Conservation (phyloP, 805 yeast genomes). For the Kuraishia capsulata region DNA sequence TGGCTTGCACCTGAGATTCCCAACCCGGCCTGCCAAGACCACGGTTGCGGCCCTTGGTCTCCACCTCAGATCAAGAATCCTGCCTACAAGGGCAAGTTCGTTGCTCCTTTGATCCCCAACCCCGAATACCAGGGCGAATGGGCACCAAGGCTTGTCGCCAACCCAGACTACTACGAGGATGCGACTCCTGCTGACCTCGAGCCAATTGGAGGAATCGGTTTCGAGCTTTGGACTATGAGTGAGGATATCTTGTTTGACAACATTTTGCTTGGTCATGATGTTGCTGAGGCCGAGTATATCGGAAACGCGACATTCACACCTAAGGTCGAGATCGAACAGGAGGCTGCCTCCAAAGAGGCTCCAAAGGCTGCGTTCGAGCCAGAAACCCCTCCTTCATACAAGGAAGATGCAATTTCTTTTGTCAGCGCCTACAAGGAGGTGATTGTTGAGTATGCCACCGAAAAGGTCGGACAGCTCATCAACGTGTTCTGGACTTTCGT, state of each 20-base stretch:
- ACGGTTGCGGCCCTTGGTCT: conserved; percentile 80
- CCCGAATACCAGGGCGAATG: conserved; percentile 78
- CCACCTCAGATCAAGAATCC: conserved; percentile 63
- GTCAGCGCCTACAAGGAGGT: conserved; percentile 2
- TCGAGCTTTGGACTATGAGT: conserved; percentile 87
- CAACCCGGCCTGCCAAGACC: conserved; percentile 64
- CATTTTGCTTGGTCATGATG: conserved; percentile 75
- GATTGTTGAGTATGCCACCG: neutral
- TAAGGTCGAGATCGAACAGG: conserved; percentile 43
- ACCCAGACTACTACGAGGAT: conserved; percentile 64
- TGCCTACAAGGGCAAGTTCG: conserved; percentile 71
- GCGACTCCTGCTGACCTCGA: conserved; percentile 47
- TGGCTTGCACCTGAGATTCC: conserved; percentile 66
- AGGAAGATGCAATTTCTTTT: conserved; percentile 1
- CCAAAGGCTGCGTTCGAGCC: conserved; percentile 35
- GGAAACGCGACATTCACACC: conserved; percentile 69
- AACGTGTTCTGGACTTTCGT: conserved; percentile 11
- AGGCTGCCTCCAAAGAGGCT: conserved; percentile 26
- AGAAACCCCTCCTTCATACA: conserved; percentile 27
- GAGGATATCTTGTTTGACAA: conserved; percentile 69
- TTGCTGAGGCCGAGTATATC: conserved; percentile 74
- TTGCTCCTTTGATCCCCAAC: conserved; percentile 55
- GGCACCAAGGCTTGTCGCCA: conserved; percentile 55
- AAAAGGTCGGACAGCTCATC: conserved; percentile 11
- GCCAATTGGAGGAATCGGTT: conserved; percentile 73